Percentiles rank a stretch among this genome's conserved stretches.
These are phyloP conservation scores for Rubroboletus satanas DNA, from an alignment of 768 basidiomycete species.

Conservation along the genomic window DNA sequence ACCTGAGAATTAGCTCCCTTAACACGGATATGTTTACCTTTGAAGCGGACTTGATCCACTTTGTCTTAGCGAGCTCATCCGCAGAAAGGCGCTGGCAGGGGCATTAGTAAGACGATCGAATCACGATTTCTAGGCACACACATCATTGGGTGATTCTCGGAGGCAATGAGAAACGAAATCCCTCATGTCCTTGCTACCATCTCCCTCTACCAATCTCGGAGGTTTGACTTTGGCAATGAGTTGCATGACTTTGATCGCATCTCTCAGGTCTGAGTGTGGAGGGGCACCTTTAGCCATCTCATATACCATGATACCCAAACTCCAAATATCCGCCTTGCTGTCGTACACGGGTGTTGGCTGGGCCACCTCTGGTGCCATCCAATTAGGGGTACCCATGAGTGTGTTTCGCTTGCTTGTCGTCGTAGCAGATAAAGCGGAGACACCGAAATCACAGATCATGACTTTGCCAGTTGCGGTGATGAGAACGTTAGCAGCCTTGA, in stretches of 20 bases:
- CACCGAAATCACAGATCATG: conserved; percentile 97
- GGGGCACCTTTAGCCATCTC: conserved; percentile 98
- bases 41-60: conserved; percentile 80
- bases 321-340: conserved; percentile 98
- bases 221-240: conserved; percentile 84
- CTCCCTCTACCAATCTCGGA: conserved; percentile 70
- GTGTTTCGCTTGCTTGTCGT: conserved; percentile 91
- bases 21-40: conserved; percentile 66
- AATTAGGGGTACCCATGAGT: conserved; percentile 94
- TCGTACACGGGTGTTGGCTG: conserved; percentile 88
- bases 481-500: conserved; percentile 97
- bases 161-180: conserved; percentile 86
- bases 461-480: conserved; percentile 86
- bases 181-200: conserved; percentile 80
- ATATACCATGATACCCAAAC: conserved; percentile 90
- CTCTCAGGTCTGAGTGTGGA: conserved; percentile 81
- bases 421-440: conserved; percentile 85
- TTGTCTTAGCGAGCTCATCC: conserved; percentile 82
- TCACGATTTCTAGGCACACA: conserved; percentile 33
- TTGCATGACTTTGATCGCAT: conserved; percentile 82
- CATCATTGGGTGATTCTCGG: conserved; percentile 75
- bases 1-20: conserved; percentile 76
- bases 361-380: conserved; percentile 99
- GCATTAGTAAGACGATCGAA: conserved; percentile 5
- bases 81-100: conserved; percentile 70